Conservation (phyloP, 805 yeast genomes). For the Hanseniaspora singularis region DNA sequence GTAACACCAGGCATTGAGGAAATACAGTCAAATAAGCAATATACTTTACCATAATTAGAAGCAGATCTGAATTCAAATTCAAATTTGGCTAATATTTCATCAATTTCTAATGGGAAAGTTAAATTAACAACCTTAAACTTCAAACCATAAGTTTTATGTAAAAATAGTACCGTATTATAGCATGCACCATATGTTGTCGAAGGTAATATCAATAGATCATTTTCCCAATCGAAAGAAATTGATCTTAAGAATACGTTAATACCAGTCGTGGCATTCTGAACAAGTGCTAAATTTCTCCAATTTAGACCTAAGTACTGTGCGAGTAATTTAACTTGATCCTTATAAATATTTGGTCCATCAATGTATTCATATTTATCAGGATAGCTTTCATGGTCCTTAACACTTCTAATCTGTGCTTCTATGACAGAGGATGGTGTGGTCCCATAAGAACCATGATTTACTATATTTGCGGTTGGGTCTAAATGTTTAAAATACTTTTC, state of each 20-base stretch:
- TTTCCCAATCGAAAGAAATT: constrained; percentile 33
- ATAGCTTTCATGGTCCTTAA: constrained; percentile 27
- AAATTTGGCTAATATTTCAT: constrained; percentile 30
- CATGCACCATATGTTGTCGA: constrained; percentile 46
- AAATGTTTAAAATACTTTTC: constrained; percentile 37
- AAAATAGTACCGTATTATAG: constrained; percentile 37
- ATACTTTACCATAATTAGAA: constrained; percentile 20
- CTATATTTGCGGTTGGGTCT: constrained; percentile 32
- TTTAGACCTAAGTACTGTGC: constrained; percentile 39
- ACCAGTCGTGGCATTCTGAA: constrained; percentile 50
- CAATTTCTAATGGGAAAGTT: constrained; percentile 35
- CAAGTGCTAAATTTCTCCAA: constrained; percentile 39
- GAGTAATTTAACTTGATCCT: constrained; percentile 30
- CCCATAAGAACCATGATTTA: constrained; percentile 61
- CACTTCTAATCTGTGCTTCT: constrained; percentile 28
- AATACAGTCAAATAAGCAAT: constrained; percentile 47
- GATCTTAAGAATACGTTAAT: constrained; percentile 47
- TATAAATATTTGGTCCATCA: constrained; percentile 26
- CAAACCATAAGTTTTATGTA: constrained; percentile 29
- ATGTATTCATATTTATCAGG: constrained; percentile 39
- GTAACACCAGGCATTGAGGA: constrained; percentile 52
- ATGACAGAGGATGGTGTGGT: constrained; percentile 39
- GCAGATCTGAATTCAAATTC: constrained; percentile 22
- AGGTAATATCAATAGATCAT: constrained; percentile 40
- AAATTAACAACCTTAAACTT: constrained; percentile 32